Conservation (phyloP, 2,329 filamentous ascomycete species). For the Aspergillus sp. region DNA sequence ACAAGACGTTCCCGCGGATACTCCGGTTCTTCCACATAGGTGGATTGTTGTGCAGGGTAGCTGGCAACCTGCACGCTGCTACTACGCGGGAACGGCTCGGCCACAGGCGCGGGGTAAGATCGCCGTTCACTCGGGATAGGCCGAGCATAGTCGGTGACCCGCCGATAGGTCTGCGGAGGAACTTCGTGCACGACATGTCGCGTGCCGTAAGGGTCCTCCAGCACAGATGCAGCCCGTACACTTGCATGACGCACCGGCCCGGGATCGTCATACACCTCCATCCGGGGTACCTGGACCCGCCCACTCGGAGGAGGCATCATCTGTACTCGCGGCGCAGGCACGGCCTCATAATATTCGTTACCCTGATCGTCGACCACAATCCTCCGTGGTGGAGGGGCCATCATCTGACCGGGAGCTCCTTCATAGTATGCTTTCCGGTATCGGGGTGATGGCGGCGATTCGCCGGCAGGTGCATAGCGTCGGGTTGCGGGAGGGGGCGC, state of each 20-base stretch:
- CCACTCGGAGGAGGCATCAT: slow-evolving; percentile 32
- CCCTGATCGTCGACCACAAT: slow-evolving; percentile 82
- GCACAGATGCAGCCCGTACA: slow-evolving; percentile 40
- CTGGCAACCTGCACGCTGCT: slow-evolving; percentile 43
- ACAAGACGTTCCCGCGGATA: slow-evolving; percentile 55
- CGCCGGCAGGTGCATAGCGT: slow-evolving; percentile 35
- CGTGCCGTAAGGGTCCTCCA: slow-evolving; percentile 41
- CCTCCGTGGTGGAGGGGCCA: slow-evolving; percentile 58
- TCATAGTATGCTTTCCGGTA: slow-evolving; percentile 43
- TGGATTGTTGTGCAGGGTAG: slow-evolving; percentile 34
- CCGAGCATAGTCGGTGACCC: slow-evolving; percentile 36
- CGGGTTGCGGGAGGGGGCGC: slow-evolving; percentile 26
- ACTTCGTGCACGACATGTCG: slow-evolving; percentile 44
- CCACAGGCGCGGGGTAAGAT: slow-evolving; percentile 29
- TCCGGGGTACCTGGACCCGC: slow-evolving; percentile 27
- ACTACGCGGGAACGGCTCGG: slow-evolving; percentile 35
- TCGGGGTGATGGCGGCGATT: slow-evolving; percentile 33
- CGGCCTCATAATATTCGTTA: slow-evolving; percentile 68
- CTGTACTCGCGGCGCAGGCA: slow-evolving; percentile 38
- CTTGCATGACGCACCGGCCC: slow-evolving; percentile 29
- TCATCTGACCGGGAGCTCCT: slow-evolving; percentile 43
- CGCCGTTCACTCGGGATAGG: slow-evolving; percentile 29
- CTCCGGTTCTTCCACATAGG: slow-evolving; percentile 64
- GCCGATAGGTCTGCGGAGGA: slow-evolving; percentile 43
- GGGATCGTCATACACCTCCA: slow-evolving; percentile 35